Percentiles rank a stretch among this genome's conserved stretches.
These are phyloP conservation scores for Leishmania martiniquensis DNA, from an alignment of 208 protist species.

Conservation along the genomic window DNA sequence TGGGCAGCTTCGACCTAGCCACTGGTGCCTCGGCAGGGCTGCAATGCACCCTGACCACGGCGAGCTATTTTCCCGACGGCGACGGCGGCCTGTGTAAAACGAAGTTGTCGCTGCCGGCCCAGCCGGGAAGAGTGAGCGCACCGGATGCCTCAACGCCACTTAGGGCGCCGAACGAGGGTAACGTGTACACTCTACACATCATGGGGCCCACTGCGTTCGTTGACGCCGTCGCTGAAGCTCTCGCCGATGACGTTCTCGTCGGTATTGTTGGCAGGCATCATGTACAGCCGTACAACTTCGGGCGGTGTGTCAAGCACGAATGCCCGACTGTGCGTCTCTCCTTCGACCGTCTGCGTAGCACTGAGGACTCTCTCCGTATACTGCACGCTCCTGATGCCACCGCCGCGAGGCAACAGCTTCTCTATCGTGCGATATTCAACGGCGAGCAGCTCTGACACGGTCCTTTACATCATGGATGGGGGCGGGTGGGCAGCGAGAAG, in stretches of 20 bases:
- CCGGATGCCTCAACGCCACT: too few species aligned
- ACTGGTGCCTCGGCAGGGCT: background rate
- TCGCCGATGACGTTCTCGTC: constrained; percentile 12
- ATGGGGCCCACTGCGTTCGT: constrained; percentile 7
- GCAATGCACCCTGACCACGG: constrained; percentile 4
- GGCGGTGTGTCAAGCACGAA: background rate
- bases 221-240: background rate
- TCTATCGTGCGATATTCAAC: constrained; percentile 13
- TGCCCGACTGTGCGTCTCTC: constrained; percentile 9
- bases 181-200: constrained; percentile 5
- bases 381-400: constrained; percentile 7
- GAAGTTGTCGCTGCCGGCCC: too few species aligned
- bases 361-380: constrained; percentile 14
- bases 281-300: constrained; percentile 5
- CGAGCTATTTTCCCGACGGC: constrained; percentile 2
- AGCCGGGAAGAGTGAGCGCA: too few species aligned
- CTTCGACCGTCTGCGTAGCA: constrained; percentile 8
- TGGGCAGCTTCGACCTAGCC: background rate
- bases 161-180: background rate
- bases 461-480: background rate
- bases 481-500: too few species aligned
- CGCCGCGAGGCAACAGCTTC: background rate
- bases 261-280: background rate
- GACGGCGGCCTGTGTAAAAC: background rate
- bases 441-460: background rate